Evolutionary conservation across 306 rosid genomes (phyloP), one percentile per base, ranked within the genome.

Genomic region (Albizia julibrissin): DNA sequence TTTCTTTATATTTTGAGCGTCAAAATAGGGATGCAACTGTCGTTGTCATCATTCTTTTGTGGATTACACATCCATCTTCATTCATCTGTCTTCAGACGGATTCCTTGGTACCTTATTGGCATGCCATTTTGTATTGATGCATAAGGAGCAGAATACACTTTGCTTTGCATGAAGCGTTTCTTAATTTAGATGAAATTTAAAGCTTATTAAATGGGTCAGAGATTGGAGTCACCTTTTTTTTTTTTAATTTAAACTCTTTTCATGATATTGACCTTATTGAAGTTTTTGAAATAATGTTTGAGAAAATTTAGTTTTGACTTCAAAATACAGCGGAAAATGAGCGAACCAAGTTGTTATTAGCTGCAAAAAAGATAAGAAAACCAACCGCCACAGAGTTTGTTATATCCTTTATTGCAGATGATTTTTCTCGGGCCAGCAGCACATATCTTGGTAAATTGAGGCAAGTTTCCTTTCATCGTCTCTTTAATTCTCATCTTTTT

Each of bases 381-480:
- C 88, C 97, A 78, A 87, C 88, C 22, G 80, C 90, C 81, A 91
- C 95, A 24, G 89, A 83, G 69, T 87, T 87, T 70, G 37, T 85
- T 65, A 72, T 88, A 87, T 91, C 94, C 71, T 83, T 89, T 85
- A 88, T 81, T 49, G 77, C 85, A 6, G 89, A 88, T 84, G 88
- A 88, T 69, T 91, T 90, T 77, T 93, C 92, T 62, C 86, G 90
- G 80, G 87, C 91, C 54, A 86, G 94, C 81, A 79, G 47, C 78
- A 80, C 88, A 33, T 89, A 93, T 80, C 89, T 88, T 78, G 97
- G 95, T 75, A 91, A 91, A 94, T 77, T 94, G 82, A 90, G 95
- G 98, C 79, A 87, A 89, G 90, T 77, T 69, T 12, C 72, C 12
- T 24, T 31, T 14, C 46, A 29, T 42, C 65, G 52, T 79, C 75